Evolutionary conservation across 2,329 filamentous ascomycete species (phyloP), one percentile per base, ranked within the genome.

Genomic region (Botrytis squamosa): DNA sequence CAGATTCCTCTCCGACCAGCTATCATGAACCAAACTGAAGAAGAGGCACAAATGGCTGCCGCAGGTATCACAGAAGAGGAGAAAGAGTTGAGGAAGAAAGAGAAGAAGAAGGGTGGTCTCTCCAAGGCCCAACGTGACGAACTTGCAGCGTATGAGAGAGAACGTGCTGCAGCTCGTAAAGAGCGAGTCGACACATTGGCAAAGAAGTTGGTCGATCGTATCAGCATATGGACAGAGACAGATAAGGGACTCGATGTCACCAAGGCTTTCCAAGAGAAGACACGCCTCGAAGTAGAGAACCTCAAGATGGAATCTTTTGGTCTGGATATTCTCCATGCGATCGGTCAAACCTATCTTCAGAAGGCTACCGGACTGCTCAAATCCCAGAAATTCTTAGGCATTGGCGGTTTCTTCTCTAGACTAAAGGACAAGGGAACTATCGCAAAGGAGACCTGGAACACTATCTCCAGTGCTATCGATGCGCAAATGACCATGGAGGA

Each of bases 251-350:
- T 84, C 22, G 94, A 97, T 78, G 93, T 98, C 74, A 98, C 95
- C 49, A 85, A 85, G 74, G 93, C 96, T 0, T 99, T 98, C 86
- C 91, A 95, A 82, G 93, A 95, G 82, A 98, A 99, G 88, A 98
- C 93, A 78, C 89, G 91, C 59, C 90, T 98, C 59, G 96, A 99
- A 84, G 93, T 97, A 40, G 96, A 99, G 85, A 97, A 98, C 81
- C 86, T 99, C 79, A 99, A 98, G 87, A 99, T 99, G 94, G 96
- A 99, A 84, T 97, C 93, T 0, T 99, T 99, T 79, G 96, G 96
- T 70, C 87, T 99, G 60, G 96, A 99, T 76, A 98, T 98, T 78
- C 86, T 98, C 67, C 95, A 98, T 83, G 95, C 96, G 64, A 97
- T 99, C 79, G 96, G 96, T 25, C 88, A 92, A 78, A 97, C 94